Conservation (phyloP, 208 protist genomes). For the Acanthamoeba triangularis region DNA sequence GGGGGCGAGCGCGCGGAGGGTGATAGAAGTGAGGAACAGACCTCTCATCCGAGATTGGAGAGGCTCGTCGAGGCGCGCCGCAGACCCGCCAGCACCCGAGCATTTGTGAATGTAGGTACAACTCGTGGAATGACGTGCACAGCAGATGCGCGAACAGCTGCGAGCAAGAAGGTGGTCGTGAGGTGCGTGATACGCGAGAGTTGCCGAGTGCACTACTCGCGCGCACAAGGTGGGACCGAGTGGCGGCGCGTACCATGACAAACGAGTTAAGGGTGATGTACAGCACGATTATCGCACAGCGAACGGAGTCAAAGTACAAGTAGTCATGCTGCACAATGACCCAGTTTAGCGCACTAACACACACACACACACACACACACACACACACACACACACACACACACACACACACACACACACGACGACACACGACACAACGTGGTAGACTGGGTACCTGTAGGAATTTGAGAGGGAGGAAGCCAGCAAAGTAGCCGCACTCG, state of each 20-base stretch:
- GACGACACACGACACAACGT: background rate
- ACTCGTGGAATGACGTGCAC: conserved; percentile 59
- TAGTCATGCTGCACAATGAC: conserved; percentile 64
- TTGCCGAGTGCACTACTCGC: no score
- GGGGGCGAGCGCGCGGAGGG: no score
- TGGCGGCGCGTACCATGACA: conserved; percentile 74
- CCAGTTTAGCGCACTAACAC: background rate
- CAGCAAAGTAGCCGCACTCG: conserved; percentile 75
- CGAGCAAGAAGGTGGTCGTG: no score
- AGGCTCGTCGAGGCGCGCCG: background rate
- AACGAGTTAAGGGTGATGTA: conserved; percentile 72
- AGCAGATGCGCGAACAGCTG: conserved; percentile 62
- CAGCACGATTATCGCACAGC: conserved; percentile 62
- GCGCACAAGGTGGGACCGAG: no score
- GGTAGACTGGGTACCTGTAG: conserved; percentile 28
- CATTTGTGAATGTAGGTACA: conserved; percentile 72
- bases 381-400: background rate
- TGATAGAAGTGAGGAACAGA: background rate
- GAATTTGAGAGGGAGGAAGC: conserved; percentile 65
- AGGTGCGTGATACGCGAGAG: no score
- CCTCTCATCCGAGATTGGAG: conserved; percentile 47
- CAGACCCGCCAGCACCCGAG: conserved; percentile 67
- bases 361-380: background rate
- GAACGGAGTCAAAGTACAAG: conserved; percentile 69
- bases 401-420: background rate